These are phyloP conservation scores for Ogataea salicorniae DNA, from an alignment of 805 yeast genomes.

Conservation along the genomic window DNA sequence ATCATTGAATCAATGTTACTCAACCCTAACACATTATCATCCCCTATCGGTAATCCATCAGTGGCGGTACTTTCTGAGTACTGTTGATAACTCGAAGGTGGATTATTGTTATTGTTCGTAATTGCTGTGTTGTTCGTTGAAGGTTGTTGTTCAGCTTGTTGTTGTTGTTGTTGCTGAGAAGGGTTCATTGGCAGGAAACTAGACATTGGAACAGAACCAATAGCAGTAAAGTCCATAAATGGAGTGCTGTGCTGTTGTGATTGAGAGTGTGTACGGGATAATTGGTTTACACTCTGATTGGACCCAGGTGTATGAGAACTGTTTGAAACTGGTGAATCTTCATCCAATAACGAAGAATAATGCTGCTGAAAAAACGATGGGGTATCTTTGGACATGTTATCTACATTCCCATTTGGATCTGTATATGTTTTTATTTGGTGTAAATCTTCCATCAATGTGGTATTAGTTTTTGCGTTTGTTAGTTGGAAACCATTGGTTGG, in stretches of 20 bases:
- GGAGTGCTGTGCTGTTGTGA: neutral
- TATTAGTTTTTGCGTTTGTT: constrained; percentile 29
- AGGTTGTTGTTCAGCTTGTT: neutral
- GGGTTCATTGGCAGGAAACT: neutral
- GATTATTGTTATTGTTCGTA: too few relatives aligned
- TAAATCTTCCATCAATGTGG: constrained; percentile 31
- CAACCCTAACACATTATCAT: neutral
- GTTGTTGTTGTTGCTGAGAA: neutral
- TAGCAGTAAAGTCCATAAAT: neutral
- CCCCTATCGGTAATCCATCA: too few relatives aligned
- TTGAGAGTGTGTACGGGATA: neutral
- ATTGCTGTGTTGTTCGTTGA: too few relatives aligned
- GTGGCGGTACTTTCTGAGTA: too few relatives aligned
- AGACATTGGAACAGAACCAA: constrained; percentile 3
- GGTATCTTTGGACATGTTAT: neutral
- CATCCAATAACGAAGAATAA: neutral
- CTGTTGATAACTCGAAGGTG: too few relatives aligned
- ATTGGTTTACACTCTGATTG: neutral
- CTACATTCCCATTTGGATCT: constrained; percentile 5
- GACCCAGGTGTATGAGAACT: constrained; percentile 1
- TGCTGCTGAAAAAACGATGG: neutral
- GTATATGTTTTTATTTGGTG: constrained; percentile 30
- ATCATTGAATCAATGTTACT: neutral
- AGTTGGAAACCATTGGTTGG: constrained; percentile 23
- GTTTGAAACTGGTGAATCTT: neutral